Evolutionary conservation across 108 stramenopile genomes (phyloP).

Genomic region (Skeletonema costatum): DNA sequence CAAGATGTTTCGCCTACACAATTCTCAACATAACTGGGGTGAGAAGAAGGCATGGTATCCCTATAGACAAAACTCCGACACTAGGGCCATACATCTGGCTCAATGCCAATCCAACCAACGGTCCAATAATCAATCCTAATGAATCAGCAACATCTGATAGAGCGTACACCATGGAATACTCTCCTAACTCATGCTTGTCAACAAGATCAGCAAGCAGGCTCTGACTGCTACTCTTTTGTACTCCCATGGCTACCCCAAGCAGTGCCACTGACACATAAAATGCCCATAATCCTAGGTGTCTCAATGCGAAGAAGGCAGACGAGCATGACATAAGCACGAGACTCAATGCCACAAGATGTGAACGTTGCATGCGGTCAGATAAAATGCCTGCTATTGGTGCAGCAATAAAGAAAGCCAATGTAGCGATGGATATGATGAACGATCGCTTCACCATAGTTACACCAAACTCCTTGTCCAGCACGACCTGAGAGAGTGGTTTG

Average conservation of each 20-base stretch:
- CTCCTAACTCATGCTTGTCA: constrained; percentile 18
- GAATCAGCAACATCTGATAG: constrained; percentile 40
- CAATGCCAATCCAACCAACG: constrained; percentile 26
- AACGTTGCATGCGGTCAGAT: constrained; percentile 21
- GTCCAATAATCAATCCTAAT: constrained; percentile 36
- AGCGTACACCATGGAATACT: constrained; percentile 40
- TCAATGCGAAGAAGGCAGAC: constrained; percentile 23
- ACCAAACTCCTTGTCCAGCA: constrained; percentile 38
- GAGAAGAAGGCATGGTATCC: constrained; percentile 13
- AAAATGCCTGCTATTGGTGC: constrained; percentile 23
- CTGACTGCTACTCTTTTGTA: constrained; percentile 23
- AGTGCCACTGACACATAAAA: constrained; percentile 25
- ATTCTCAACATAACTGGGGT: constrained; percentile 26
- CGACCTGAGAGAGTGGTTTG: constrained; percentile 39
- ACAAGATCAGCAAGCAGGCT: constrained; percentile 39
- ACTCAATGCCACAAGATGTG: constrained; percentile 21
- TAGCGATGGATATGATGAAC: constrained; percentile 39
- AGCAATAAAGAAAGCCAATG: constrained; percentile 30
- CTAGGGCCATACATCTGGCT: constrained; percentile 22
- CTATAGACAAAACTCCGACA: constrained; percentile 24
- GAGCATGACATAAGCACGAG: constrained; percentile 29
- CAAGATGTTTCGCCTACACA: neutral
- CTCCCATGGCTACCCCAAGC: constrained; percentile 26
- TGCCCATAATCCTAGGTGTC: constrained; percentile 27
- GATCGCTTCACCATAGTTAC: constrained; percentile 35